These are phyloP conservation scores for Diaporthe vexans DNA, from an alignment of 2,329 filamentous ascomycete species.

Conservation along the genomic window DNA sequence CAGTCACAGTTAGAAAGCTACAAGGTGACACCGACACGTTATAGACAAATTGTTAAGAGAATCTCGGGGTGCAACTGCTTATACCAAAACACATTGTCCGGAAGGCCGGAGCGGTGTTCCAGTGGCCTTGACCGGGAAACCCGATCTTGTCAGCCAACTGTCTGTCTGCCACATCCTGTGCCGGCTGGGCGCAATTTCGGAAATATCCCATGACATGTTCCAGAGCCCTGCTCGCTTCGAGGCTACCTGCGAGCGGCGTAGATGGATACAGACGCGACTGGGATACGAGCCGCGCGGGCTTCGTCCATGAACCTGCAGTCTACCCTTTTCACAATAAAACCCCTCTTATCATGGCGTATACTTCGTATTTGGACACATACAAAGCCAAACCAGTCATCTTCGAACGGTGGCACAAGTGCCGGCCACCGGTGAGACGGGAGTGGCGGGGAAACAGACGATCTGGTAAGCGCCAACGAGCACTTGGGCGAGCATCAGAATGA, in stretches of 20 bases:
- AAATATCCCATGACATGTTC: neutral
- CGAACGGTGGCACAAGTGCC: neutral
- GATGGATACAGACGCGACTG: too few relatives aligned
- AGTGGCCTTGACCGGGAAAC: neutral
- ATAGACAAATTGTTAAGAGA: too few relatives aligned
- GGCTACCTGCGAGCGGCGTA: too few relatives aligned
- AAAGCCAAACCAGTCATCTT: neutral
- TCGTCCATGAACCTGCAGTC: neutral
- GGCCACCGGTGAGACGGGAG: neutral
- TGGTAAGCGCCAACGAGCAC: too few relatives aligned
- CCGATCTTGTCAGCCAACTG: neutral
- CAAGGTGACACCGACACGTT: neutral
- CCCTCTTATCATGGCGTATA: neutral
- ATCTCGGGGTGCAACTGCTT: too few relatives aligned
- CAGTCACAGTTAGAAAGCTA: neutral
- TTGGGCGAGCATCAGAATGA: neutral
- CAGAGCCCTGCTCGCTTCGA: too few relatives aligned
- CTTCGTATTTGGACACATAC: neutral
- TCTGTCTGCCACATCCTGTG: neutral
- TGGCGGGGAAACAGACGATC: neutral
- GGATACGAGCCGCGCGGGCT: too few relatives aligned
- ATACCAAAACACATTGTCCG: neutral
- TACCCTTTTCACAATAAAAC: neutral
- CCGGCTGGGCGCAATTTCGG: neutral
- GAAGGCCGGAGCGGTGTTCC: neutral